A percentile compares a stretch with the other conserved stretches of the same genome.
These are phyloP conservation scores for Tulasnella calospora DNA, from an alignment of 768 basidiomycete genomes.

Conservation along the genomic window DNA sequence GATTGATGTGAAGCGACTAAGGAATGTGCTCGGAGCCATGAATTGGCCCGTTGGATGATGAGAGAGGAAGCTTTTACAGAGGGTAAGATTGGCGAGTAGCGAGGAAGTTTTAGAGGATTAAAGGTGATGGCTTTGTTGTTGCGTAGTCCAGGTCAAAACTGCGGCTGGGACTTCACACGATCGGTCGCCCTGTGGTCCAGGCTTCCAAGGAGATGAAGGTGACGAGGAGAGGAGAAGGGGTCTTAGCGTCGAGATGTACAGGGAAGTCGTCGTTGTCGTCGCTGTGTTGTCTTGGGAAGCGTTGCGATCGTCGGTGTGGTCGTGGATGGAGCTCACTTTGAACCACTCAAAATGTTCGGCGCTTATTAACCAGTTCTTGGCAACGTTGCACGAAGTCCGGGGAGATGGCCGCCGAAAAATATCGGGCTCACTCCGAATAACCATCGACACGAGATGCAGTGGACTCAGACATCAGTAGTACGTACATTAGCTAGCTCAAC, in stretches of 20 bases:
- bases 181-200: neutral
- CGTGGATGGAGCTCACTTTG: neutral
- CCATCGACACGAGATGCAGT: neutral
- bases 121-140: neutral
- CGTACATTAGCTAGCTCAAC: no score
- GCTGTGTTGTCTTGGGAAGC: neutral
- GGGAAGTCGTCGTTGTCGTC: neutral
- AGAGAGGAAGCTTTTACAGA: neutral
- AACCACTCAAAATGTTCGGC: neutral
- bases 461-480: neutral
- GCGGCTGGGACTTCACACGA: conserved; percentile 3
- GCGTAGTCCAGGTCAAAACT: conserved; percentile 9
- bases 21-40: conserved; percentile 24
- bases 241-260: neutral
- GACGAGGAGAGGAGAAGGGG: neutral
- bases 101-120: neutral
- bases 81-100: neutral
- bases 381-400: neutral
- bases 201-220: neutral
- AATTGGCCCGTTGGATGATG: neutral
- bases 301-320: neutral
- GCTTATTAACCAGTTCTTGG: neutral
- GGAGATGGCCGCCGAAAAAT: neutral
- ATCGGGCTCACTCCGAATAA: neutral
- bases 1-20: conserved; percentile 15